Base-by-base conservation (phyloP, 164 flowering plant species). In the Protea cynaroides region DNA sequence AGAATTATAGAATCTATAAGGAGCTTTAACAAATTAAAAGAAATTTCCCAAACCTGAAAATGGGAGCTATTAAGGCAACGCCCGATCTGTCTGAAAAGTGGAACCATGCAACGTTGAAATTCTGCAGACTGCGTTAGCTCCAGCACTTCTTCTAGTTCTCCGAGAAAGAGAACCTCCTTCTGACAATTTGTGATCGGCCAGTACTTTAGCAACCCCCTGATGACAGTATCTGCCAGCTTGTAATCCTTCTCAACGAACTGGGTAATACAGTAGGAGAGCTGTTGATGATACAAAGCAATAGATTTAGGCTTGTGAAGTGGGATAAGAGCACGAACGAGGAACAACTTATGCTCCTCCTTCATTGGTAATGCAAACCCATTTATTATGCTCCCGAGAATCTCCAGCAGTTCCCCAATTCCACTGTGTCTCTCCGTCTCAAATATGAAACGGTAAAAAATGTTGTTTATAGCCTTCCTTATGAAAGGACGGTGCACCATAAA, bases 321-420 rank as follows among this genome's bases (percentile, higher is more conserved):
- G 18, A 82, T 78, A 55, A 82, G 80, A 12, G 83, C 83, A 40
- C 86, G 70, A 29, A 79, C 76, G 25, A 81, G 82, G 59, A 81
- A 81, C 78, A 81, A 59, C 72, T 81, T 79, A 65, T 81, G 85
- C 63, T 81, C 85, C 78, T 81, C 82, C 61, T 81, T 81, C 82
- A 81, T 75, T 18, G 82, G 83, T 69, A 82, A 51, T 2, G 83
- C 85, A 73, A 82, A 82, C 25, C 86, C 86, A 69, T 77, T 80
- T 15, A 80, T 80, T 29, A 80, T 75, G 46, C 83, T 80, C 25
- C 83, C 83, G 51, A 82, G 82, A 72, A 82, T 82, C 71, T 82
- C 85, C 75, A 82, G 62, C 61, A 82, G 66, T 74, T 82, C 85
- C 19, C 80, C 82, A 37, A 82, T 72, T 22, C 85, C 83, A 65